phyloP scores from a whole-genome alignment of 2,329 filamentous ascomycete genomes.

The Hymenoscyphus linearis region DNA sequence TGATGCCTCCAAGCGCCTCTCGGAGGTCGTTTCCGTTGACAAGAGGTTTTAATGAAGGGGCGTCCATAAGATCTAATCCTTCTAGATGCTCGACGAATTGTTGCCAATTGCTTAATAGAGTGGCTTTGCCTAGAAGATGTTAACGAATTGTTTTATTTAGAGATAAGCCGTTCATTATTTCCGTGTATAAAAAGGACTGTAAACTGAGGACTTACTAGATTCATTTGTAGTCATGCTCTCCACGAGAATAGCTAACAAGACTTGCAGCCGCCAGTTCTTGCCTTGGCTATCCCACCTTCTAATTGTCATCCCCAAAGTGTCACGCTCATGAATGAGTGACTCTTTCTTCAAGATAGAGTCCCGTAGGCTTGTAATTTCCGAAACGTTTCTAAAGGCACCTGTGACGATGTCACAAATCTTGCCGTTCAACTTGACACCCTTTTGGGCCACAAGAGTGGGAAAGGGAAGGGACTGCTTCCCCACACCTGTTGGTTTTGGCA shows the following conservation, averaged over 20 bases:
- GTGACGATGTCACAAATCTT: slow-evolving; percentile 65
- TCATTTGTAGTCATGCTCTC: slow-evolving; percentile 47
- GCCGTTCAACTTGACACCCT: slow-evolving; percentile 76
- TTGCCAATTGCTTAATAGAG: slow-evolving; percentile 46
- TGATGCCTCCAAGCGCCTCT: slow-evolving; percentile 57
- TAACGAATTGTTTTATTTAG: background rate
- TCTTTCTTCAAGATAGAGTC: slow-evolving; percentile 43
- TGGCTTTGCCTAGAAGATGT: background rate
- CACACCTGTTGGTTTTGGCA: slow-evolving; percentile 35
- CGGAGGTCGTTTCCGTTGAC: slow-evolving; percentile 73
- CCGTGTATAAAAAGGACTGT: background rate
- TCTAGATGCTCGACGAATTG: slow-evolving; percentile 50
- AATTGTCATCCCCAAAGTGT: slow-evolving; percentile 68
- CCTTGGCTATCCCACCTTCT: slow-evolving; percentile 60
- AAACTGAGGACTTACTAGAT: background rate
- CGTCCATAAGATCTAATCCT: slow-evolving; percentile 52
- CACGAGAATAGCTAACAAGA: slow-evolving; percentile 61
- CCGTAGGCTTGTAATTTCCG: slow-evolving; percentile 60
- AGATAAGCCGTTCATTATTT: too few relatives aligned
- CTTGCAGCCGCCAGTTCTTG: slow-evolving; percentile 65
- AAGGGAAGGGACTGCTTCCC: slow-evolving; percentile 52
- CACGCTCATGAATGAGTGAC: slow-evolving; percentile 47
- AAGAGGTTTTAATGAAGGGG: slow-evolving; percentile 53
- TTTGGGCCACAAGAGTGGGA: slow-evolving; percentile 59
- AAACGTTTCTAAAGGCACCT: slow-evolving; percentile 56